phyloP scores from a whole-genome alignment of 805 yeast species.

The Cyberlindnera suaveolens region DNA sequence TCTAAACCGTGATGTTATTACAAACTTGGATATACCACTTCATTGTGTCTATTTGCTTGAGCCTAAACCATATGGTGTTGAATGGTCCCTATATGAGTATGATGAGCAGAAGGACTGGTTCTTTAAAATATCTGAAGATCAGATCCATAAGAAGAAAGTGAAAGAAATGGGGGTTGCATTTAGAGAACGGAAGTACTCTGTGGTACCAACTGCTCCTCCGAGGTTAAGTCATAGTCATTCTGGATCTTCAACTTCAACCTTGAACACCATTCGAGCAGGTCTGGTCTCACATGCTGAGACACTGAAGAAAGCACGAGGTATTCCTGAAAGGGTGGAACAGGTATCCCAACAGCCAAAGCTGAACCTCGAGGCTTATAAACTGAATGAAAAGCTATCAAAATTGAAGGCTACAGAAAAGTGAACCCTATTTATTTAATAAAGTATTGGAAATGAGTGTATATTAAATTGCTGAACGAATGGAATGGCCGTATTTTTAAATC shows the following conservation, averaged over 20 bases:
- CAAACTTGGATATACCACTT: conserved; percentile 87
- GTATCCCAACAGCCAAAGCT: neutral
- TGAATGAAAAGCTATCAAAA: conserved; percentile 25
- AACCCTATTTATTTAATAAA: neutral
- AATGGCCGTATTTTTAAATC: neutral
- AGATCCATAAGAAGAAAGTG: conserved; percentile 42
- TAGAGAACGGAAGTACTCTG: conserved; percentile 63
- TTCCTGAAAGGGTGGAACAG: conserved; percentile 1
- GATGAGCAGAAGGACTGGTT: conserved; percentile 77
- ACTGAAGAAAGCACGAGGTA: conserved; percentile 17
- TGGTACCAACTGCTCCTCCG: conserved; percentile 70
- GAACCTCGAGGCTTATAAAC: conserved; percentile 19
- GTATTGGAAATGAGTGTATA: too few relatives aligned
- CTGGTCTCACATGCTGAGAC: conserved; percentile 1
- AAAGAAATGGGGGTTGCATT: conserved; percentile 66
- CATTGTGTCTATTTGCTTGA: conserved; percentile 88
- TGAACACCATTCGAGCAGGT: neutral
- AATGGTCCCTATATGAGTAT: conserved; percentile 85
- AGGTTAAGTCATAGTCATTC: conserved; percentile 10
- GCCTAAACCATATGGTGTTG: conserved; percentile 93
- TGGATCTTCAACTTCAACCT: neutral
- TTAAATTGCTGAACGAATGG: neutral
- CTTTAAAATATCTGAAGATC: conserved; percentile 46
- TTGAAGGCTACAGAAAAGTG: conserved; percentile 1
- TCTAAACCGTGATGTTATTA: conserved; percentile 69